Evolutionary conservation across 331 rosid species (phyloP), one percentile per base, ranked within the genome.

Genomic region (Rosa hybrid): DNA sequence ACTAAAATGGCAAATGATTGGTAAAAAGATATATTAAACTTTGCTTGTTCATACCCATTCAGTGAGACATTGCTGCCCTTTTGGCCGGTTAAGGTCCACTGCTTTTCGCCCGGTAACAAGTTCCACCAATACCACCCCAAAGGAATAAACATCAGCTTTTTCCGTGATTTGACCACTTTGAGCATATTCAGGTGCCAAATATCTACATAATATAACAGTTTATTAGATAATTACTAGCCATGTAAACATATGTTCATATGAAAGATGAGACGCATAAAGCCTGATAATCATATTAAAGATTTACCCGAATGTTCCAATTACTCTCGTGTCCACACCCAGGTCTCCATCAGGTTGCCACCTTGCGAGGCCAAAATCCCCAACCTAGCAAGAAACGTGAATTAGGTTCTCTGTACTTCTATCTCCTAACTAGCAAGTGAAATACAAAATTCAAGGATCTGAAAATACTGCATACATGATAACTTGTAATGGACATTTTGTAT

Each of bases 281-380:
- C 71, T 73, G 39, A 34, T 34, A 34, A 34, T 34, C 39, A 12
- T 13, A 63, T 34, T 45, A 44, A 74, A 78, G 2, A 75, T 79
- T 42, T 82, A 93, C 98, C 98, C 98, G 71, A 93, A 93, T 63
- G 98, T 93, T 86, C 98, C 98, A 78, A 93, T 93, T 8, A 93
- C 97, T 83, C 98, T 86, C 4, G 98, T 93, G 77, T 93, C 98
- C 81, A 93, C 98, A 72, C 94, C 98, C 0, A 86, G 81, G 78
- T 91, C 98, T 75, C 98, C 98, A 80, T 93, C 98, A 42, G 98
- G 98, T 84, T 93, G 98, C 98, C 98, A 93, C 90, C 98, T 91
- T 41, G 98, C 98, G 18, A 93, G 86, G 69, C 98, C 98, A 84
- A 93, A 93, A 85, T 93, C 98, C 72, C 98, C 98, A 80, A 93